Conservation (phyloP, 140 eudicot species). For the Flaveria floridana region DNA sequence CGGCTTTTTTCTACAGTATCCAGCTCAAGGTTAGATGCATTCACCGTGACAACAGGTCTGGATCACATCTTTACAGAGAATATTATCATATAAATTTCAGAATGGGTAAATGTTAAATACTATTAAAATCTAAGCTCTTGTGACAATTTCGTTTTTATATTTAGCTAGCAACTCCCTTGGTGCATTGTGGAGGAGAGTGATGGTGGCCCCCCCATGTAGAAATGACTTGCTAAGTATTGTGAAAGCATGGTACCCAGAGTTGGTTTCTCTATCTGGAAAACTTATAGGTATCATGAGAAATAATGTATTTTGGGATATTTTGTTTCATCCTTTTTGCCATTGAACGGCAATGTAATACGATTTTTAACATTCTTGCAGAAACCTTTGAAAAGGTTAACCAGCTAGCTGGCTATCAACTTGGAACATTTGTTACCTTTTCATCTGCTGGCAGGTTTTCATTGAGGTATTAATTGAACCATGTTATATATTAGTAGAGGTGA, state of each 20-base stretch:
- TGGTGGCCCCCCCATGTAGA: constrained; percentile 50
- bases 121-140: background rate
- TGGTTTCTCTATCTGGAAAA: constrained; percentile 60
- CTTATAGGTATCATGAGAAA: constrained; percentile 53
- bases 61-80: background rate
- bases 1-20: constrained; percentile 81
- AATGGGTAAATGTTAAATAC: background rate
- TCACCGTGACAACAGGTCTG: constrained; percentile 58
- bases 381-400: constrained; percentile 66
- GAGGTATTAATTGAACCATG: constrained; percentile 49
- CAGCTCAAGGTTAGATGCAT: constrained; percentile 51
- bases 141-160: background rate
- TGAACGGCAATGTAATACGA: background rate
- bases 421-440: constrained; percentile 35
- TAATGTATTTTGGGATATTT: background rate
- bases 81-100: background rate
- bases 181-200: constrained; percentile 79
- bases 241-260: constrained; percentile 67
- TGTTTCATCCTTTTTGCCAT: constrained; percentile 7
- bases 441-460: constrained; percentile 65
- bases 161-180: constrained; percentile 60
- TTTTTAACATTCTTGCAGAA: constrained; percentile 46
- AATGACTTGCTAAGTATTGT: constrained; percentile 58
- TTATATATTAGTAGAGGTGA: background rate
- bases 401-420: constrained; percentile 49